A percentile compares a stretch with the other conserved stretches of the same genome.
Evolutionary conservation across 306 rosid species (phyloP).

Genomic region (Prunus padus): DNA sequence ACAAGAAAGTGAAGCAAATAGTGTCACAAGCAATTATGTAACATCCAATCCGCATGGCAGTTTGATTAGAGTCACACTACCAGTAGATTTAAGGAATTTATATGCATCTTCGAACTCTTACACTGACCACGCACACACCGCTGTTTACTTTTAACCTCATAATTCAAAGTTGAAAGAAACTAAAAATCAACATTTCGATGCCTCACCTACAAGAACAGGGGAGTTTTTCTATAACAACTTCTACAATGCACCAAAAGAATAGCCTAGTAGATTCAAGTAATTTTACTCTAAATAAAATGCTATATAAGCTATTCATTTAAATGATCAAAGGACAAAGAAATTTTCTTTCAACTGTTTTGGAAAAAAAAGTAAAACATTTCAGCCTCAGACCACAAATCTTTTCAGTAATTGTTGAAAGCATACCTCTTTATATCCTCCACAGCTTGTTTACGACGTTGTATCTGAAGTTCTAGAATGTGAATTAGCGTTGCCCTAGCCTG

Average conservation of each 20-base stretch:
- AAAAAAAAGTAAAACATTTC: not conserved
- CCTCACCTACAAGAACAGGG: not conserved
- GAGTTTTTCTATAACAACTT: no score
- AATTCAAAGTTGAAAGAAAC: not conserved
- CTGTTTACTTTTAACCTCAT: not conserved
- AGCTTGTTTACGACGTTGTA: slow-evolving; percentile 83
- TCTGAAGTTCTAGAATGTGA: slow-evolving; percentile 87
- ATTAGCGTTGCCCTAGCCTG: slow-evolving; percentile 90
- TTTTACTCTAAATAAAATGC: no score
- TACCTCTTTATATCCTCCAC: slow-evolving; percentile 94
- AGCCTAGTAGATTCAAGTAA: no score
- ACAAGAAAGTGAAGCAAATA: slow-evolving; percentile 2
- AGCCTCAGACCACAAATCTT: not conserved
- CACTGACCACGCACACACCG: not conserved
- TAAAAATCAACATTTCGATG: not conserved
- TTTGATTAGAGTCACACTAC: not conserved
- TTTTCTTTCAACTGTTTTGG: not conserved
- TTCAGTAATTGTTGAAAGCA: slow-evolving; percentile 2
- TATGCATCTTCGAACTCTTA: slow-evolving; percentile 3
- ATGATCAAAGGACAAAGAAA: no score
- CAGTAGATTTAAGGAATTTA: not conserved
- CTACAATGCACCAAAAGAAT: no score
- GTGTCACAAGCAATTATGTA: not conserved
- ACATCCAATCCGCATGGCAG: not conserved
- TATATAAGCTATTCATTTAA: not conserved